Percentiles rank a stretch among this genome's conserved stretches.
Conservation (phyloP, 2,329 filamentous ascomycete genomes). For the Diplodia mutila region DNA sequence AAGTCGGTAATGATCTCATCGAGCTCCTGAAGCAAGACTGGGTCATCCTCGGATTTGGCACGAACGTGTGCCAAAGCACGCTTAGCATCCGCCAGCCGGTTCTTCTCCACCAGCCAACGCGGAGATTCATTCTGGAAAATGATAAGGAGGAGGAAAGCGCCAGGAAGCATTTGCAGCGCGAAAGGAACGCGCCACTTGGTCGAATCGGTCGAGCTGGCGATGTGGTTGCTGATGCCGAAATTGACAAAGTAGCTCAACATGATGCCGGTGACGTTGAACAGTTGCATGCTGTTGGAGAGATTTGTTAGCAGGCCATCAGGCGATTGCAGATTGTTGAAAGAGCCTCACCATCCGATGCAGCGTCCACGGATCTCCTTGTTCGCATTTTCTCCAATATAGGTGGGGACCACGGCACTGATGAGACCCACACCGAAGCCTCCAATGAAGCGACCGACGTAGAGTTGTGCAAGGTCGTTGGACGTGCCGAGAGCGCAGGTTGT, state of each 20-base stretch:
- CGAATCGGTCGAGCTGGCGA: constrained; percentile 39
- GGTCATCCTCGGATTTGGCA: constrained; percentile 40
- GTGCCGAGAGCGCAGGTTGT: constrained; percentile 44
- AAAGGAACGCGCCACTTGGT: constrained; percentile 60
- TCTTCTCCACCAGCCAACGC: constrained; percentile 59
- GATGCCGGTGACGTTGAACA: constrained; percentile 51
- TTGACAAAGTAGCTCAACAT: constrained; percentile 58
- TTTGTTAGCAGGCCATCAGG: neutral
- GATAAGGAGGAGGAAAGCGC: constrained; percentile 53
- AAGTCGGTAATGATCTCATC: constrained; percentile 50
- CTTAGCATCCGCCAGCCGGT: constrained; percentile 50
- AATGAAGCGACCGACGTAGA: constrained; percentile 50
- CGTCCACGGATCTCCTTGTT: constrained; percentile 47
- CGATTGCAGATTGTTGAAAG: neutral
- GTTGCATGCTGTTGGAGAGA: constrained; percentile 35
- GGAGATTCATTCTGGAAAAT: constrained; percentile 58
- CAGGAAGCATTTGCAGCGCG: constrained; percentile 57
- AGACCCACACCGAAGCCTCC: constrained; percentile 51
- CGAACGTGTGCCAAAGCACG: constrained; percentile 47
- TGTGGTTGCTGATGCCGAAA: constrained; percentile 55
- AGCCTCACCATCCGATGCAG: constrained; percentile 42
- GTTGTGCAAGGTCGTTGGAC: constrained; percentile 39
- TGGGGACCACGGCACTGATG: constrained; percentile 49
- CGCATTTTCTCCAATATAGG: constrained; percentile 51
- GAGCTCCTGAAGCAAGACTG: constrained; percentile 45